Conservation (phyloP, 495 filamentous ascomycete genomes). For the Cudoniella acicularis region DNA sequence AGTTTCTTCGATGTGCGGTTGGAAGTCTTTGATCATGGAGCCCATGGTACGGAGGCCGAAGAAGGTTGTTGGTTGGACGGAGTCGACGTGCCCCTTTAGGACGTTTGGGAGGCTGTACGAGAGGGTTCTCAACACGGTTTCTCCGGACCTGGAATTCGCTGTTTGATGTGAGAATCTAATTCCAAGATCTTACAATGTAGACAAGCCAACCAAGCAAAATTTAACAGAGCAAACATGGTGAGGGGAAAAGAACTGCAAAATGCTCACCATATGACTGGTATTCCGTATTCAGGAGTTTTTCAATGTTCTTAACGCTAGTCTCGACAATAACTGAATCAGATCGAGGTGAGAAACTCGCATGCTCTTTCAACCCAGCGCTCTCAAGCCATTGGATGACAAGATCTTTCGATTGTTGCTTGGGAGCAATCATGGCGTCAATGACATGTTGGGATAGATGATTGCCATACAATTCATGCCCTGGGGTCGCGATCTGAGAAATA, state of each 20-base stretch:
- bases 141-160: slow-evolving; percentile 11
- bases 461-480: slow-evolving; percentile 21
- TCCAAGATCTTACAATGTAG: neutral
- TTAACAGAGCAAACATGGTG: neutral
- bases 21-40: slow-evolving; percentile 14
- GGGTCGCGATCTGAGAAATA: slow-evolving; percentile 20
- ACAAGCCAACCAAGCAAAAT: neutral
- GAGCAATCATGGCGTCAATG: slow-evolving; percentile 22
- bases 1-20: neutral
- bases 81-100: slow-evolving; percentile 53
- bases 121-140: slow-evolving; percentile 27
- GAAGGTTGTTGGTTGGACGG: slow-evolving; percentile 66
- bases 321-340: slow-evolving; percentile 20
- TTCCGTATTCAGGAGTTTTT: slow-evolving; percentile 22
- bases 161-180: neutral
- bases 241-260: neutral
- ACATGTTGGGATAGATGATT: slow-evolving; percentile 21
- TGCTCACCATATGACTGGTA: slow-evolving; percentile 16
- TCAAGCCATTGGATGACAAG: slow-evolving; percentile 22
- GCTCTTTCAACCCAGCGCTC: slow-evolving; percentile 8
- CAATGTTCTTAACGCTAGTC: slow-evolving; percentile 18
- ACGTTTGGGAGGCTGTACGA: slow-evolving; percentile 52
- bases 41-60: slow-evolving; percentile 37
- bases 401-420: slow-evolving; percentile 22
- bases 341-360: slow-evolving; percentile 14